Base-by-base conservation (phyloP, 176 grass and related monocot species). In the Musa schizocarpa region DNA sequence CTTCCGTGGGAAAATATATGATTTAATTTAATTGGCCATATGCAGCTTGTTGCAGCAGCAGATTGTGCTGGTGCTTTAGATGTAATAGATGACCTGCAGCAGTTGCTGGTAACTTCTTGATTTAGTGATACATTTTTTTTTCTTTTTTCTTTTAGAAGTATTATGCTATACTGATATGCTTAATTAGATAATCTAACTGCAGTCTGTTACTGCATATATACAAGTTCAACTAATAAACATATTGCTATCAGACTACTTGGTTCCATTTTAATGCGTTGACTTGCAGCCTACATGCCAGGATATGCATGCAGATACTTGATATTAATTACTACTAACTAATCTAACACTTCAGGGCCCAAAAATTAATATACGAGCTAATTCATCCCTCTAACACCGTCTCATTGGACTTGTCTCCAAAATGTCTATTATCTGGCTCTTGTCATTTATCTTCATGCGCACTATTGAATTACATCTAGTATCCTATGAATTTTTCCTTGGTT, bases 41-140 rank as follows among this genome's bases (percentile, higher is more conserved):
- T 87, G 68, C 90, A 99, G 91, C 96, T 99, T 81, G 91, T 99
- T 68, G 82, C 85, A 78, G 88, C 91, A 75, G 88, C 96, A 77
- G 96, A 99, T 79, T 99, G 96, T 81, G 96, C 92, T 77, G 96
- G 90, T 68, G 91, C 91, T 48, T 88, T 99, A 77, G 88, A 99
- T 81, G 85, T 99, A 53, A 99, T 87, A 1, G 96, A 99, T 75
- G 88, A 99, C 78, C 74, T 99, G 88, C 86, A 89, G 71, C 89
- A 94, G 81, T 89, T 99, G 80, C 64, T 99, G 66, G 95, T 99
- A 94, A 86, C 86, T 84, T 82, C 6, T 26, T 2, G 3, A 17
- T 20, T 65, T 65, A 17, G 23, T n/a, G 43, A 5, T 21, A 16
- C 16, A 16, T 21, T 53, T 77, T 7, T 7, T 53, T 66, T 11